A percentile compares a stretch with the other conserved stretches of the same genome.
These are phyloP conservation scores for Macrocybe gigantea DNA, from an alignment of 768 basidiomycete genomes.

Conservation along the genomic window DNA sequence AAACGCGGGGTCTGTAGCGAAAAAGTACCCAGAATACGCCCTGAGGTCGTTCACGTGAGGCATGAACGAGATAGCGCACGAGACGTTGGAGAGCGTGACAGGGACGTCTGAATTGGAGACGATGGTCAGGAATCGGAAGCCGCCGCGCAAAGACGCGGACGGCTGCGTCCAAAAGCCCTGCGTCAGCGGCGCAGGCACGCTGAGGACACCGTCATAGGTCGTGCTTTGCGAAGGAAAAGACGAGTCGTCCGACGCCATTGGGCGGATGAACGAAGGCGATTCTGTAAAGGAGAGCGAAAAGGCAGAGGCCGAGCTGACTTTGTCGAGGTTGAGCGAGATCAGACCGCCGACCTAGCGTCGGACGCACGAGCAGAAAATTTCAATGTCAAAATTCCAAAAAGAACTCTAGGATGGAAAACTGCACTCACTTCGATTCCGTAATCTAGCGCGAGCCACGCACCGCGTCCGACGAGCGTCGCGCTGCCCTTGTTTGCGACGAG, in stretches of 20 bases:
- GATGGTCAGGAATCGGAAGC: slow-evolving; percentile 49
- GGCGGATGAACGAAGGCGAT: slow-evolving; percentile 48
- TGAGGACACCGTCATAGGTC: slow-evolving; percentile 37
- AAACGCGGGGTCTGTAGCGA: slow-evolving; percentile 35
- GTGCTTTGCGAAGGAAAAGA: slow-evolving; percentile 39
- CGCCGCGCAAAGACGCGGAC: slow-evolving; percentile 36
- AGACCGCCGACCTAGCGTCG: slow-evolving; percentile 44
- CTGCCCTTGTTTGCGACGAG: slow-evolving; percentile 28
- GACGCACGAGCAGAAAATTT: background rate
- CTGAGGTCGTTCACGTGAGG: slow-evolving; percentile 44
- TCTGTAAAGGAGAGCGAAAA: slow-evolving; percentile 54
- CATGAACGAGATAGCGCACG: slow-evolving; percentile 47
- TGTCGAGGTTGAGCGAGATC: slow-evolving; percentile 40
- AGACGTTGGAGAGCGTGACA: slow-evolving; percentile 41
- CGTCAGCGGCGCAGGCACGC: slow-evolving; percentile 27
- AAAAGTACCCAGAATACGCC: slow-evolving; percentile 50
- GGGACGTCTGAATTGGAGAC: slow-evolving; percentile 26
- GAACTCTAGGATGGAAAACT: background rate
- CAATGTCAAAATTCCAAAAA: too few relatives aligned
- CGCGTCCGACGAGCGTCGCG: slow-evolving; percentile 32
- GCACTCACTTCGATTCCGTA: slow-evolving; percentile 45
- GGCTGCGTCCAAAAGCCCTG: slow-evolving; percentile 46
- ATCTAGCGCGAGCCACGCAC: slow-evolving; percentile 47
- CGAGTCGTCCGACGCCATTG: slow-evolving; percentile 48
- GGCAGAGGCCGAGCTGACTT: slow-evolving; percentile 22